Conservation (phyloP, 1,139 yeast genomes). For the Suhomyces atakaporum region DNA sequence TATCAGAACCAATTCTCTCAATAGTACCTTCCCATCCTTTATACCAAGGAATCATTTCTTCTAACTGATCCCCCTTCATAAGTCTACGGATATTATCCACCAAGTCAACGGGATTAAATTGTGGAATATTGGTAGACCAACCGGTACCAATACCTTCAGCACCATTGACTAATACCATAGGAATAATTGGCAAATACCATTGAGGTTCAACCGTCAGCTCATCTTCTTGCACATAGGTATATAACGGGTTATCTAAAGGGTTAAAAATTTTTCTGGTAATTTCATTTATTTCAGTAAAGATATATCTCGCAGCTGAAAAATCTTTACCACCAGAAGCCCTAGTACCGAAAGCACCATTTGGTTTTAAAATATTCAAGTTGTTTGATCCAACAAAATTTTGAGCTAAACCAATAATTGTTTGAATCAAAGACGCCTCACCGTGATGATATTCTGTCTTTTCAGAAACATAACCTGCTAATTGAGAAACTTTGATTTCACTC, state of each 20-base stretch:
- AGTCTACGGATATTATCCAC: slow-evolving; percentile 70
- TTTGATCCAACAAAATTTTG: slow-evolving; percentile 95
- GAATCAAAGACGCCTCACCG: slow-evolving; percentile 86
- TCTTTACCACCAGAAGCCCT: slow-evolving; percentile 98
- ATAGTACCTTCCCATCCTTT: slow-evolving; percentile 92
- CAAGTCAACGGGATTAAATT: slow-evolving; percentile 83
- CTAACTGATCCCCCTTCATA: slow-evolving; percentile 71
- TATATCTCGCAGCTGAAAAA: slow-evolving; percentile 97
- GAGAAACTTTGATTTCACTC: slow-evolving; percentile 85
- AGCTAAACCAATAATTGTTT: slow-evolving; percentile 90
- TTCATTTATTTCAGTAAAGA: slow-evolving; percentile 79
- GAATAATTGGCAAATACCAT: slow-evolving; percentile 91
- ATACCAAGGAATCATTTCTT: slow-evolving; percentile 89
- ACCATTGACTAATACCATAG: slow-evolving; percentile 93
- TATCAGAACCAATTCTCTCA: slow-evolving; percentile 63
- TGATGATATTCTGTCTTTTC: slow-evolving; percentile 95
- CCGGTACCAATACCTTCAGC: slow-evolving; percentile 99
- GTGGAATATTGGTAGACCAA: slow-evolving; percentile 94
- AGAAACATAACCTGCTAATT: slow-evolving; percentile 85
- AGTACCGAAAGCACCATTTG: slow-evolving; percentile 96
- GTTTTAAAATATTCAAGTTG: slow-evolving; percentile 79
- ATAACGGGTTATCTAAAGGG: slow-evolving; percentile 76
- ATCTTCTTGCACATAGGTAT: slow-evolving; percentile 85
- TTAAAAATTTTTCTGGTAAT: slow-evolving; percentile 78
- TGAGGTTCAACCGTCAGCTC: slow-evolving; percentile 94